Percentiles rank a stretch among this genome's conserved stretches.
Conservation (phyloP, 176 grass and related monocot genomes). For the Eragrostis curvula region DNA sequence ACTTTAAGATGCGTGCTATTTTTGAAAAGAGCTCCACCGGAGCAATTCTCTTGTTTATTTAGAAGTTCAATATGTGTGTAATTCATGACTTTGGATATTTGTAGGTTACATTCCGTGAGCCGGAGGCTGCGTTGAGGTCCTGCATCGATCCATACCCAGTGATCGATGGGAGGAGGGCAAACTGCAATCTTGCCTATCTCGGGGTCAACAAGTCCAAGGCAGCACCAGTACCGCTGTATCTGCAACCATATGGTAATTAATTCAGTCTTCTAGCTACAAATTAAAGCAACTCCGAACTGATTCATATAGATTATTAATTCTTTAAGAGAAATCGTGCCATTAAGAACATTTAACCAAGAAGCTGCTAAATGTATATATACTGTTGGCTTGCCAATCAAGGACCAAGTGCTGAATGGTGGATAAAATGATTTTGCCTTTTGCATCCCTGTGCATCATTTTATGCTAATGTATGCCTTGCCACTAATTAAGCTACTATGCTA, state of each 20-base stretch:
- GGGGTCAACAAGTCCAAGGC: slow-evolving; percentile 52
- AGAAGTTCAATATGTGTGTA: neutral
- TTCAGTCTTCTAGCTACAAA: neutral
- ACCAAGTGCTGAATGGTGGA: neutral
- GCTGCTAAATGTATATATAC: neutral
- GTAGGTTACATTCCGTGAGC: slow-evolving; percentile 61
- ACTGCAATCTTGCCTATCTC: slow-evolving; percentile 61
- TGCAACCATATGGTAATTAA: slow-evolving; percentile 47
- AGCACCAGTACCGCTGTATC: slow-evolving; percentile 13
- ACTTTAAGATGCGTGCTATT: no score
- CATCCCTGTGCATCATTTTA: slow-evolving; percentile 47
- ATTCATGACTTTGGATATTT: slow-evolving; percentile 6
- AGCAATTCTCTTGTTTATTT: no score
- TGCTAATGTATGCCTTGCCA: slow-evolving; percentile 28
- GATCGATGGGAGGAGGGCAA: slow-evolving; percentile 59
- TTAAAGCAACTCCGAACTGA: neutral
- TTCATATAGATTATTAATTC: neutral
- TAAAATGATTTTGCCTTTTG: slow-evolving; percentile 12
- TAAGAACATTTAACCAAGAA: neutral
- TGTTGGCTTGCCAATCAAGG: neutral
- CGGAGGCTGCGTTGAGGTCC: slow-evolving; percentile 54
- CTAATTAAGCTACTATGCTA: neutral
- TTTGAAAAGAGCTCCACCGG: no score
- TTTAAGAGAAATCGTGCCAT: neutral
- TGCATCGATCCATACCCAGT: slow-evolving; percentile 56